A percentile compares a stretch with the other conserved stretches of the same genome.
phyloP scores from a whole-genome alignment of 371 early-diverging fungal genomes.

The Umbelopsis sp. region DNA sequence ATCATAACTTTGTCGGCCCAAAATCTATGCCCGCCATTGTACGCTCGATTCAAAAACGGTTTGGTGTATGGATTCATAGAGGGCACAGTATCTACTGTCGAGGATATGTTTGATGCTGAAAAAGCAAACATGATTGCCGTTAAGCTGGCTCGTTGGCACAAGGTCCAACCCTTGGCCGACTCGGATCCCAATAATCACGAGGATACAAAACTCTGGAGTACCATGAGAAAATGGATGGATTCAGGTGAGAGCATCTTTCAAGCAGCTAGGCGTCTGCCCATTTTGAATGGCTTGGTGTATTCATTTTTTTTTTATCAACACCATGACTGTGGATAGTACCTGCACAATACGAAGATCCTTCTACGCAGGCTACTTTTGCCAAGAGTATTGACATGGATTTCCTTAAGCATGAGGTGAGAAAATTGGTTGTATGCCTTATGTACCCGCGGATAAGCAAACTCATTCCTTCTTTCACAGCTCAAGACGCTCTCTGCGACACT shows the following conservation, averaged over 20 bases:
- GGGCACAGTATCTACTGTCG: conserved; percentile 69
- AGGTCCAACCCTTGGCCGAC: conserved; percentile 45
- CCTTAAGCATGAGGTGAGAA: conserved; percentile 52
- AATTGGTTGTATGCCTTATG: not conserved
- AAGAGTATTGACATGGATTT: conserved; percentile 58
- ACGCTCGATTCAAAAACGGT: conserved; percentile 88
- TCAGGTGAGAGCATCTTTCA: conserved; percentile 48
- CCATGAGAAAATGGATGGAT: conserved; percentile 80
- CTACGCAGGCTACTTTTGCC: conserved; percentile 65
- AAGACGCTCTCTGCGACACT: conserved; percentile 58
- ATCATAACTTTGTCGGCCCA: conserved; percentile 74
- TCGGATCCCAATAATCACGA: conserved; percentile 26
- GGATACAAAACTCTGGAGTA: conserved; percentile 72
- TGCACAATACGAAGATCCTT: conserved; percentile 58
- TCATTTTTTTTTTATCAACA: not conserved
- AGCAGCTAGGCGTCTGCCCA: not conserved
- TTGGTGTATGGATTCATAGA: conserved; percentile 89
- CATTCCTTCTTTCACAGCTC: conserved; percentile 34
- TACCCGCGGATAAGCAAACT: not conserved
- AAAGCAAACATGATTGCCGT: conserved; percentile 80
- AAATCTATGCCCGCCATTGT: conserved; percentile 79
- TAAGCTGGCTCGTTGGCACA: conserved; percentile 83
- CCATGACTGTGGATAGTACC: conserved; percentile 55
- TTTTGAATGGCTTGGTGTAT: not conserved
- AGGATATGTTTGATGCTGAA: conserved; percentile 73